These are phyloP conservation scores for Ramichloridium luteum DNA, from an alignment of 2,329 filamentous ascomycete genomes.

Conservation along the genomic window DNA sequence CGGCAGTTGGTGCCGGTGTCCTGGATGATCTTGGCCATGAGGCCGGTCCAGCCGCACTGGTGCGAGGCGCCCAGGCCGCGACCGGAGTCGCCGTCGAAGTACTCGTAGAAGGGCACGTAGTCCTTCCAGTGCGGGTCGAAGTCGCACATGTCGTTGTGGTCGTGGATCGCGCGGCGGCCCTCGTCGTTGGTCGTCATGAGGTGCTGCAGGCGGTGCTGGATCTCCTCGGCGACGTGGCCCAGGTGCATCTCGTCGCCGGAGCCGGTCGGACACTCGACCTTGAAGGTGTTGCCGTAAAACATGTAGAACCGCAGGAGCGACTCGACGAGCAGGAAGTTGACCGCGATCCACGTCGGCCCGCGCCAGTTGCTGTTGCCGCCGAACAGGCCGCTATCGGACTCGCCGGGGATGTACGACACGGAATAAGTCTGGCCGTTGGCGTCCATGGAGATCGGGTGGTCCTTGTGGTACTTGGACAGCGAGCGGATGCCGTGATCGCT, in stretches of 20 bases:
- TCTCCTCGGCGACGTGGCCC: conserved; percentile 84
- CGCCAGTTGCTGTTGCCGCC: conserved; percentile 98
- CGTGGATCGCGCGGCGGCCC: conserved; percentile 79
- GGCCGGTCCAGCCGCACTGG: conserved; percentile 91
- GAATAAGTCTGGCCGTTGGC: conserved; percentile 84
- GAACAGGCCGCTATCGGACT: conserved; percentile 89
- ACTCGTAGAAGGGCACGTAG: conserved; percentile 91
- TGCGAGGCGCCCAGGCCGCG: conserved; percentile 84
- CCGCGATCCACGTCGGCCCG: conserved; percentile 85
- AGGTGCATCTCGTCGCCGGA: conserved; percentile 93
- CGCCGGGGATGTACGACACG: conserved; percentile 84
- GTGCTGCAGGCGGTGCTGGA: conserved; percentile 89
- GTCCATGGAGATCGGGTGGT: conserved; percentile 87
- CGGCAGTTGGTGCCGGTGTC: conserved; percentile 87
- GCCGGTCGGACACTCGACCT: conserved; percentile 87
- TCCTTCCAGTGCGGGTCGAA: conserved; percentile 91
- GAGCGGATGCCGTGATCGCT: conserved; percentile 84
- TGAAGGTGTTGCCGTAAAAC: conserved; percentile 79
- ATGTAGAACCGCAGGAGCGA: conserved; percentile 91
- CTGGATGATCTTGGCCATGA: conserved; percentile 94
- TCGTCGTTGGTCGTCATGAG: conserved; percentile 75
- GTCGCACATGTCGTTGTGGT: conserved; percentile 71
- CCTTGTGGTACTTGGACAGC: conserved; percentile 79
- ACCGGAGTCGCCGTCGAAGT: conserved; percentile 87
- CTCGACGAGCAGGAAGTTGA: conserved; percentile 90